These are phyloP conservation scores for Penicillium egyptiacum DNA, from an alignment of 495 filamentous ascomycete species.

Conservation along the genomic window DNA sequence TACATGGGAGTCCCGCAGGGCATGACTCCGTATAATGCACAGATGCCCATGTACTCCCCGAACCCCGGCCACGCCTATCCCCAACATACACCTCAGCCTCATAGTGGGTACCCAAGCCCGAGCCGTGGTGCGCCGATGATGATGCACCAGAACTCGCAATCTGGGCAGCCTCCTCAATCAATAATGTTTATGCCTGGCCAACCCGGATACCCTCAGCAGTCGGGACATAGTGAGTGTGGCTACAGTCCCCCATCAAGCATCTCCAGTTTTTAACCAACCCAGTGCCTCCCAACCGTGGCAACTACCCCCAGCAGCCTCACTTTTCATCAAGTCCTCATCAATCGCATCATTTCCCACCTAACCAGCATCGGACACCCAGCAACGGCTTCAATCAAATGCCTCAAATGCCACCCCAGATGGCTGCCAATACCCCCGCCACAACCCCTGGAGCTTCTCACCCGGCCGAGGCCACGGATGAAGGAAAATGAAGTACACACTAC, in stretches of 20 bases:
- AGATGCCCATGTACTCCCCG: constrained; percentile 75
- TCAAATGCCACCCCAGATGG: constrained; percentile 49
- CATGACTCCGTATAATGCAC: constrained; percentile 60
- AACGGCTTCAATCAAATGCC: constrained; percentile 58
- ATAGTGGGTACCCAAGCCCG: constrained; percentile 82
- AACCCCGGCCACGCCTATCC: constrained; percentile 65
- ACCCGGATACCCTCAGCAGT: constrained; percentile 64
- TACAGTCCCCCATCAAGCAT: not conserved
- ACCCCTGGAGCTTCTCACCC: constrained; percentile 40
- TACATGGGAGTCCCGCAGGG: constrained; percentile 55
- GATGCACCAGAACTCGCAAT: constrained; percentile 79
- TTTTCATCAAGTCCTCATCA: constrained; percentile 67
- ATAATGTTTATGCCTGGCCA: constrained; percentile 71
- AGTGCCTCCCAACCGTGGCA: constrained; percentile 60
- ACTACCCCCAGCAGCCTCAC: constrained; percentile 59
- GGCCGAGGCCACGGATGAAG: constrained; percentile 52
- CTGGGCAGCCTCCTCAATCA: constrained; percentile 59
- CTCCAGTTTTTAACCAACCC: constrained; percentile 30
- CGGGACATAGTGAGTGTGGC: constrained; percentile 62
- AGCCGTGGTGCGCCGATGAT: constrained; percentile 76
- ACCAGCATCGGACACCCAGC: constrained; percentile 58
- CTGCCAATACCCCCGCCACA: constrained; percentile 39
- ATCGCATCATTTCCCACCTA: constrained; percentile 62
- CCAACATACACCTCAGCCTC: constrained; percentile 59
- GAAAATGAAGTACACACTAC: constrained; percentile 49